A percentile compares a stretch with the other conserved stretches of the same genome.
These are phyloP conservation scores for Tubosaeta brunneosetosa DNA, from an alignment of 768 basidiomycete genomes.

Conservation along the genomic window DNA sequence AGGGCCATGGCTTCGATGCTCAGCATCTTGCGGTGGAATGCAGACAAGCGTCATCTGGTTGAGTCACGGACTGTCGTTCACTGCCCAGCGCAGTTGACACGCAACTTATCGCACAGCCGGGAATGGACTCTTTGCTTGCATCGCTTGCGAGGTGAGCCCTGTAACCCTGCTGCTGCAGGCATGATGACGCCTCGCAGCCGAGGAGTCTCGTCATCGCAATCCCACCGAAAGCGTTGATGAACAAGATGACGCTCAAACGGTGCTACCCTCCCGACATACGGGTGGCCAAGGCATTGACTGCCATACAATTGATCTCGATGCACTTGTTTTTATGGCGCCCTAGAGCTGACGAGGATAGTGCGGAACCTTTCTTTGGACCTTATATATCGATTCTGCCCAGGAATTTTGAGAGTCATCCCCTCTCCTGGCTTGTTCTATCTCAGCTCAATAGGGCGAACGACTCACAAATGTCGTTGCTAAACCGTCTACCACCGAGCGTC, in stretches of 20 bases:
- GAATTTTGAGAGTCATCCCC: conserved; percentile 73
- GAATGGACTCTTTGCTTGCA: conserved; percentile 60
- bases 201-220: conserved; percentile 61
- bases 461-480: conserved; percentile 33
- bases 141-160: conserved; percentile 38
- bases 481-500: conserved; percentile 47
- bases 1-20: conserved; percentile 43
- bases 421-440: conserved; percentile 60
- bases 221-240: conserved; percentile 68
- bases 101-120: conserved; percentile 40
- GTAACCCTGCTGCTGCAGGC: not conserved
- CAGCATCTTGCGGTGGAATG: conserved; percentile 46
- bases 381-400: conserved; percentile 77
- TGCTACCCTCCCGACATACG: conserved; percentile 44
- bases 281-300: conserved; percentile 38
- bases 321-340: conserved; percentile 74
- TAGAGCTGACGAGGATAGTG: conserved; percentile 34
- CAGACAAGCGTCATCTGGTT: conserved; percentile 48
- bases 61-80: conserved; percentile 16
- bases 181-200: conserved; percentile 31
- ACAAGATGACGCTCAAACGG: conserved; percentile 58
- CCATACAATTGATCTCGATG: conserved; percentile 73
- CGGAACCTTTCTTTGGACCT: conserved; percentile 59
- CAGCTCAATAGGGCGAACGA: conserved; percentile 10
- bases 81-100: conserved; percentile 3